These are phyloP conservation scores for Teratosphaeria gauchensis DNA, from an alignment of 2,329 filamentous ascomycete species.

Conservation along the genomic window DNA sequence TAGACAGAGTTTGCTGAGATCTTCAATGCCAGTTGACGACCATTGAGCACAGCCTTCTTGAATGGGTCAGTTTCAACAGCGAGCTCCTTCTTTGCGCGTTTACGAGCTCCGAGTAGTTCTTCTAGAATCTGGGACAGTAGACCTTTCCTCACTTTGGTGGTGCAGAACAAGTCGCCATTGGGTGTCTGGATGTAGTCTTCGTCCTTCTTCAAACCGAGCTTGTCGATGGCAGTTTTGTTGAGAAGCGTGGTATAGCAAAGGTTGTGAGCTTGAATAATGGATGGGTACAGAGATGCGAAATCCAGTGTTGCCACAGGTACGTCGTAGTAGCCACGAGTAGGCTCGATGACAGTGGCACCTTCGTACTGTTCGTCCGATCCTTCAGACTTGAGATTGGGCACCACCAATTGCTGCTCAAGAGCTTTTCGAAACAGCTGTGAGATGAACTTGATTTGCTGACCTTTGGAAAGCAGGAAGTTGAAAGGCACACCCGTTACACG, in stretches of 20 bases:
- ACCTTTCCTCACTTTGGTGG: constrained; percentile 78
- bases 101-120: constrained; percentile 82
- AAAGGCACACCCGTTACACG: constrained; percentile 98
- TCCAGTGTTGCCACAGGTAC: constrained; percentile 93
- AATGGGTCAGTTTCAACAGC: constrained; percentile 86
- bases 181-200: constrained; percentile 96
- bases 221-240: constrained; percentile 67
- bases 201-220: constrained; percentile 68
- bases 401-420: constrained; percentile 82
- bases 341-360: constrained; percentile 96
- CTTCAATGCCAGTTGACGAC: constrained; percentile 91
- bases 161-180: constrained; percentile 88
- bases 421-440: constrained; percentile 96
- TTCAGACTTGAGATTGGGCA: constrained; percentile 71
- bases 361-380: constrained; percentile 80
- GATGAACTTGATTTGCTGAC: constrained; percentile 95
- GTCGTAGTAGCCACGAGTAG: constrained; percentile 84
- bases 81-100: constrained; percentile 85
- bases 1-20: constrained; percentile 97
- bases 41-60: constrained; percentile 95
- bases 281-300: constrained; percentile 97
- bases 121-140: constrained; percentile 91
- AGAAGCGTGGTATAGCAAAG: constrained; percentile 93
- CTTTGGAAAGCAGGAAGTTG: constrained; percentile 82
- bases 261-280: constrained; percentile 98